A percentile compares a stretch with the other conserved stretches of the same genome.
These are phyloP conservation scores for Hypoxylon sp. DNA, from an alignment of 2,329 filamentous ascomycete genomes.

Conservation along the genomic window DNA sequence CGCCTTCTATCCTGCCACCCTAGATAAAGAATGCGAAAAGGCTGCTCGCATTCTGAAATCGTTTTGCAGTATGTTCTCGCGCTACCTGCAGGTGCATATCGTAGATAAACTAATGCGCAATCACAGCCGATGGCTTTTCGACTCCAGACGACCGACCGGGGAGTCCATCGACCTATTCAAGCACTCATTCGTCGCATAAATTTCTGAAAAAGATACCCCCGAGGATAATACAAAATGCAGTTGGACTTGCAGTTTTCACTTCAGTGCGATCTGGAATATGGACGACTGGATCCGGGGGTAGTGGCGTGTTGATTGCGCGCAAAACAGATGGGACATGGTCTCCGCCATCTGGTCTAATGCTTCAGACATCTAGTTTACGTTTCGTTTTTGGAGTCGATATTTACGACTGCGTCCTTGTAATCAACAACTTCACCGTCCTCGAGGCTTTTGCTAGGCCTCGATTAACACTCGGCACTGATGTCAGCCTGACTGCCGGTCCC, in stretches of 20 bases:
- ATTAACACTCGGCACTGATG: constrained; percentile 85
- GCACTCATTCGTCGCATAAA: constrained; percentile 66
- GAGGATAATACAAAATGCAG: constrained; percentile 88
- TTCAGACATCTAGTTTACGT: constrained; percentile 89
- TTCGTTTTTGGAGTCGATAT: constrained; percentile 95
- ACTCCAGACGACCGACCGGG: constrained; percentile 59
- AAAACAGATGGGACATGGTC: constrained; percentile 92
- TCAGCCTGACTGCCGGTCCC: constrained; percentile 82
- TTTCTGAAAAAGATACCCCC: constrained; percentile 86
- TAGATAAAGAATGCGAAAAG: constrained; percentile 93
- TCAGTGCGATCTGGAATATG: constrained; percentile 95
- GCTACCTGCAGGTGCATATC: constrained; percentile 10
- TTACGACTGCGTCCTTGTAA: constrained; percentile 94
- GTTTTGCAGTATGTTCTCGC: constrained; percentile 79
- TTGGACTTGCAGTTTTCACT: constrained; percentile 93
- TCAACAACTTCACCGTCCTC: constrained; percentile 87
- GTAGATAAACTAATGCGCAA: constrained; percentile 33
- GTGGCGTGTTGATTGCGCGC: constrained; percentile 86
- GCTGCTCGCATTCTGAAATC: constrained; percentile 89
- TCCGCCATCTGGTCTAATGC: constrained; percentile 88
- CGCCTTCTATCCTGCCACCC: constrained; percentile 86
- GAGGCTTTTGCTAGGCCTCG: constrained; percentile 86
- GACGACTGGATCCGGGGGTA: constrained; percentile 91
- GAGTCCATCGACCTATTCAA: constrained; percentile 52
- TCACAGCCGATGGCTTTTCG: constrained; percentile 69